Conservation (phyloP, 108 stramenopile genomes). For the Schizochytrium sp. region DNA sequence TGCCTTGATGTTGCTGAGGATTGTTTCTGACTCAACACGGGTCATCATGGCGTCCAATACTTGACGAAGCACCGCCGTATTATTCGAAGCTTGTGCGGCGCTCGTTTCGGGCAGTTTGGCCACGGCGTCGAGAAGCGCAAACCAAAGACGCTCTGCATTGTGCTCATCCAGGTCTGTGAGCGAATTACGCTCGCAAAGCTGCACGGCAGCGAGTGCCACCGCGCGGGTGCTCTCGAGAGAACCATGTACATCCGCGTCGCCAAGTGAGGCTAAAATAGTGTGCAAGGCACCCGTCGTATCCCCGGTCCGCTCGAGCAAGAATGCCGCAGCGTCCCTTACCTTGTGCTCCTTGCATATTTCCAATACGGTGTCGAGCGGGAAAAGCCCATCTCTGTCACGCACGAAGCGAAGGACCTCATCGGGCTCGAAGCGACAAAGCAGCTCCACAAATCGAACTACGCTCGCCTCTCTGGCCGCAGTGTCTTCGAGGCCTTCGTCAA, state of each 20-base stretch:
- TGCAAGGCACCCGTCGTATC: not conserved
- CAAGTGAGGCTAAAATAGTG: not conserved
- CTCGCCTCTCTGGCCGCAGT: not conserved
- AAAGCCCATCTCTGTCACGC: not conserved
- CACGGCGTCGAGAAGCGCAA: not conserved
- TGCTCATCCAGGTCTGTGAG: not conserved
- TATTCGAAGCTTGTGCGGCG: not conserved
- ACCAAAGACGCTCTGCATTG: not conserved
- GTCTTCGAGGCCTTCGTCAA: not conserved
- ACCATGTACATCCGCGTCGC: not conserved
- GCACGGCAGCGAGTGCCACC: not conserved
- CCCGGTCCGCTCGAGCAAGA: not conserved
- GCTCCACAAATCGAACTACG: not conserved
- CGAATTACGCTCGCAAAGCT: not conserved
- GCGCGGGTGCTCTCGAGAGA: not conserved
- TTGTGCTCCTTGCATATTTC: not conserved
- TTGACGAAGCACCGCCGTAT: not conserved
- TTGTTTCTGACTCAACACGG: not conserved
- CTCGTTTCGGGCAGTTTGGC: not conserved
- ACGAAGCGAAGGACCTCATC: not conserved
- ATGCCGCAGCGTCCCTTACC: not conserved
- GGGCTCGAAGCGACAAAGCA: not conserved
- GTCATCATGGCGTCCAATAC: constrained; percentile 3
- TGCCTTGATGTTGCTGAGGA: not conserved
- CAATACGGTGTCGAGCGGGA: not conserved